phyloP scores from a whole-genome alignment of 257 asterid species.

The Fraxinus quadrangulata region DNA sequence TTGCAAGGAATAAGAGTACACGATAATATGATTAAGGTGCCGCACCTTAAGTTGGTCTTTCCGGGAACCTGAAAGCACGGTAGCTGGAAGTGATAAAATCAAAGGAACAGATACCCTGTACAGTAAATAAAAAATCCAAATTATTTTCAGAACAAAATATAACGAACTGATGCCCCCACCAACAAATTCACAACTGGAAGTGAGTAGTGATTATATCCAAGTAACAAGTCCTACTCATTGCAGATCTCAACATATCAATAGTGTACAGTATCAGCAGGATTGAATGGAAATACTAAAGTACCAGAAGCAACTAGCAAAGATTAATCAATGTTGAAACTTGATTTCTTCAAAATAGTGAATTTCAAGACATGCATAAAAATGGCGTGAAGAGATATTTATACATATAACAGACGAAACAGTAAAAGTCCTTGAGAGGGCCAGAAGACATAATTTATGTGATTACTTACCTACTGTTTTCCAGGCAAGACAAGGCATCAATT shows the following conservation, averaged over 20 bases:
- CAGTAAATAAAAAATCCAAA: conserved; percentile 24
- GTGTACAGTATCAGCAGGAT: neutral
- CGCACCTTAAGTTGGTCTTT: conserved; percentile 86
- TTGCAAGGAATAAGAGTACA: conserved; percentile 14
- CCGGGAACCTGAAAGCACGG: conserved; percentile 73
- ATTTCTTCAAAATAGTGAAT: neutral
- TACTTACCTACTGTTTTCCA: conserved; percentile 72
- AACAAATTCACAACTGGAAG: neutral
- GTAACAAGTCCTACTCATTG: neutral
- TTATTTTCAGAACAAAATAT: neutral
- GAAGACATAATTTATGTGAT: conserved; percentile 5
- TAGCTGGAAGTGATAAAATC: conserved; percentile 78
- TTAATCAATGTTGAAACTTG: conserved; percentile 9
- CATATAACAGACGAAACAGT: conserved; percentile 3
- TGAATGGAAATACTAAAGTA: neutral
- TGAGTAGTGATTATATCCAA: neutral
- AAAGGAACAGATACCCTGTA: conserved; percentile 80
- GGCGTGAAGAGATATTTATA: conserved; percentile 13
- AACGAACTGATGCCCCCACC: neutral
- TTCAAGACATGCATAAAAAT: conserved; percentile 15
- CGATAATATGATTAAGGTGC: conserved; percentile 19
- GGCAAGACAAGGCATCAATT: conserved; percentile 70
- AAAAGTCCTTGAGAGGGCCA: conserved; percentile 10
- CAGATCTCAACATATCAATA: neutral
- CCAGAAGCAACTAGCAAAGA: conserved; percentile 1